These are phyloP conservation scores for Angophora floribunda DNA, from an alignment of 345 rosid genomes.

Conservation along the genomic window DNA sequence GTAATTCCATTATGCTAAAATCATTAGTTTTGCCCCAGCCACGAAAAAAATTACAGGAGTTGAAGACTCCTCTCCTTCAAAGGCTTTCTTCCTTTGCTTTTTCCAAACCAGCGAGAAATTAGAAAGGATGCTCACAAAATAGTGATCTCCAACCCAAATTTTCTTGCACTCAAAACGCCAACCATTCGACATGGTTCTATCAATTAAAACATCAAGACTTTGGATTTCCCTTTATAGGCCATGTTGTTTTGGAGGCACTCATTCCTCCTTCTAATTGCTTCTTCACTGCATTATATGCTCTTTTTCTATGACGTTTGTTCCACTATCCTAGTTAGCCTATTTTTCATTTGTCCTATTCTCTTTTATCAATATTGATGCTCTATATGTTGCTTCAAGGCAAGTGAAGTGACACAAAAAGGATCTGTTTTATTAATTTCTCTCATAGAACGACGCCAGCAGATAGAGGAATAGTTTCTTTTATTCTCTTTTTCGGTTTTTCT, in stretches of 20 bases:
- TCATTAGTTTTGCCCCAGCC: not conserved
- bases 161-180: not conserved
- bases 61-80: not conserved
- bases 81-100: not conserved
- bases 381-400: no score
- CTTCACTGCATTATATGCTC: no score
- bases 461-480: no score
- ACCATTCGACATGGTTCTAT: not conserved
- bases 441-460: no score
- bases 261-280: not conserved
- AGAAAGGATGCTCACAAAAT: not conserved
- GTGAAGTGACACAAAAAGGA: no score
- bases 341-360: no score
- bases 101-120: not conserved
- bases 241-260: not conserved
- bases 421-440: no score
- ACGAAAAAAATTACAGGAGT: no score
- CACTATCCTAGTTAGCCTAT: no score
- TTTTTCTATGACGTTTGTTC: no score
- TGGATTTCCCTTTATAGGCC: not conserved
- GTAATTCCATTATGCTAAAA: not conserved
- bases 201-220: not conserved
- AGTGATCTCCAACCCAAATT: not conserved
- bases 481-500: no score
- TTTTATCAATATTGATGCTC: no score